Base-by-base conservation (phyloP, 306 rosid genomes). In the Casuarina glauca region DNA sequence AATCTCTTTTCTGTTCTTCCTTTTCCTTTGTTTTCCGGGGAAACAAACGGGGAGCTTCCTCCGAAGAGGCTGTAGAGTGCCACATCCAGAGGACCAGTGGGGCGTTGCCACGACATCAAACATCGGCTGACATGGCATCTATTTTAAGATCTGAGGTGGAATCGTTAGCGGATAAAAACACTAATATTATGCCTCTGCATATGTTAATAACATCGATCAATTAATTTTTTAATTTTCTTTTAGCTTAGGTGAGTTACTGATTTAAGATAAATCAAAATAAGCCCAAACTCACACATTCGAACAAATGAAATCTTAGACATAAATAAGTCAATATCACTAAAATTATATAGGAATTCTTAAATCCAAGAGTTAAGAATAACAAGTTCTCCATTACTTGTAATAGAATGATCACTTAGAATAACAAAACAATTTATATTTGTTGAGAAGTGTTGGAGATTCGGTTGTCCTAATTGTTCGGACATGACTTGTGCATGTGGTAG, bases 81-180 rank as follows among this genome's bases (percentile, higher is more conserved):
- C 82, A 81, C 86, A 41, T 79, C 4, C 54, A 52, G 26, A 36
- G 2, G 35, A 44, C 88, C 77, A 70, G 69, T 87, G 42, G 19
- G 16, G 4, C 26, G 12, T 3, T 57, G 78, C 86, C 87, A 81
- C 73, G 74, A 51, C 6, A 39, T 0, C 42, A 16, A 53, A 3
- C 4, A 3, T 44, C 8, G 32, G 75, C 75, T 52, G 70, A 75
- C 52, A 16, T 75, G 79, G 69, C 70, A 43, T 19, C 2, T 3
- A 0, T n/a, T 54, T 17, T 3, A 15, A 50, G 32, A 26, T 26
- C 32, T 26, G 32, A 26, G 32, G 32, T 26, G 32, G 32, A 26
- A 26, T 26, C 32, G 32, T 26, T 26, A 26, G 0, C 32, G 32
- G 32, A 26, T 26, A 26, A 26, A 26, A 26, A 26, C 32, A 26